Conservation (phyloP, 495 filamentous ascomycete species). For the Evernia prunastri region DNA sequence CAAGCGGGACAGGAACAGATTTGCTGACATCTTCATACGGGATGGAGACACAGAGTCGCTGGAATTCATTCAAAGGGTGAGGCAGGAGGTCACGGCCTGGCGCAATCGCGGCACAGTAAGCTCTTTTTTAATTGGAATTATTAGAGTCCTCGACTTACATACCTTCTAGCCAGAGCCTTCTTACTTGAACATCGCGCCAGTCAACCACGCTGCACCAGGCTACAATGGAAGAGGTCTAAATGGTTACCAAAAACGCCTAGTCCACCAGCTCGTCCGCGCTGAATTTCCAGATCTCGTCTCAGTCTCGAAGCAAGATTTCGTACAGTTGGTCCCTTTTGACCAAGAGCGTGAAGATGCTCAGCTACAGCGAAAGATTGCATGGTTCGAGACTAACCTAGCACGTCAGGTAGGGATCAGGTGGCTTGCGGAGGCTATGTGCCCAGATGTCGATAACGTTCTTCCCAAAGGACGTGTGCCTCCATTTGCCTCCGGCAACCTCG, state of each 20-base stretch:
- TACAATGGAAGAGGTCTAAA: constrained; percentile 30
- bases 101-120: constrained; percentile 18
- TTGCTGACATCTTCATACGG: constrained; percentile 47
- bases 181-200: constrained; percentile 35
- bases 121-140: not conserved
- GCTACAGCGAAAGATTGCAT: constrained; percentile 33
- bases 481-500: constrained; percentile 47
- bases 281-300: constrained; percentile 55
- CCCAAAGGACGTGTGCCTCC: constrained; percentile 2
- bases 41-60: constrained; percentile 48
- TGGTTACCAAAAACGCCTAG: constrained; percentile 54
- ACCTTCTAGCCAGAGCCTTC: constrained; percentile 29
- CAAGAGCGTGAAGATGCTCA: constrained; percentile 41
- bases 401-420: constrained; percentile 58
- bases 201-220: constrained; percentile 14
- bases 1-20: constrained; percentile 33
- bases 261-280: constrained; percentile 59
- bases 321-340: constrained; percentile 48
- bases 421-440: constrained; percentile 58
- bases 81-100: constrained; percentile 48
- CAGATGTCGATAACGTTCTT: constrained; percentile 14
- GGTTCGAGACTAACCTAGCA: constrained; percentile 39
- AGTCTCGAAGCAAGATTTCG: constrained; percentile 39
- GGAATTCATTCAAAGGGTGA: constrained; percentile 48
- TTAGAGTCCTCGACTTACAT: not conserved